These are phyloP conservation scores for Colletotrichum tofieldiae DNA, from an alignment of 2,329 filamentous ascomycete species.

Conservation along the genomic window DNA sequence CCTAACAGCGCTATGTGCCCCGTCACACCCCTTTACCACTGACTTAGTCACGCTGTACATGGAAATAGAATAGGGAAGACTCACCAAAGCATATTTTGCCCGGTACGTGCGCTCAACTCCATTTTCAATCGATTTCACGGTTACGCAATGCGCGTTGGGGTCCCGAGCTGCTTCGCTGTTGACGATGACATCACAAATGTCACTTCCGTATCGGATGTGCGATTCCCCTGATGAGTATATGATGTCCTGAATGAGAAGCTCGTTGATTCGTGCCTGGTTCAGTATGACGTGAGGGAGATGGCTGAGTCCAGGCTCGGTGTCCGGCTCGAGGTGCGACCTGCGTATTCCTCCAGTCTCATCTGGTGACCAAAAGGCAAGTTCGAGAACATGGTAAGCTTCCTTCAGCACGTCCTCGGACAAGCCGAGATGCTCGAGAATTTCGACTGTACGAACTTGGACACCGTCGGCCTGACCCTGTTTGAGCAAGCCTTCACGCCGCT, in stretches of 20 bases:
- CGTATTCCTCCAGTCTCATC: constrained; percentile 55
- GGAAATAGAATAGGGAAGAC: not conserved
- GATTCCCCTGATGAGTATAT: constrained; percentile 54
- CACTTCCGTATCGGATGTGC: constrained; percentile 69
- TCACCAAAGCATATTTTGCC: constrained; percentile 33
- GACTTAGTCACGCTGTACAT: not conserved
- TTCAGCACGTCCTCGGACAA: constrained; percentile 68
- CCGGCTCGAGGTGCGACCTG: constrained; percentile 64
- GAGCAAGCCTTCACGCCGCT: constrained; percentile 44
- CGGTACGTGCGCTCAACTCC: constrained; percentile 51
- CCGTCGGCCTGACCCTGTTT: constrained; percentile 73
- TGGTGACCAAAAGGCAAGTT: constrained; percentile 71
- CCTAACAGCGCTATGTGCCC: constrained; percentile 67
- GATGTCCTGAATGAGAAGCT: constrained; percentile 66
- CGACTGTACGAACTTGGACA: constrained; percentile 73
- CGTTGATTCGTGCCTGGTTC: constrained; percentile 70
- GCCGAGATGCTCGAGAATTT: constrained; percentile 74
- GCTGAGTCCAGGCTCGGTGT: constrained; percentile 68
- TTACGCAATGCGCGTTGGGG: constrained; percentile 58
- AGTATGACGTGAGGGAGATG: constrained; percentile 71
- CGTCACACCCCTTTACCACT: constrained; percentile 55
- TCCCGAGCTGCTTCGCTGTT: constrained; percentile 58
- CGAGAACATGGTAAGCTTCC: constrained; percentile 71
- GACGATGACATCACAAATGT: constrained; percentile 65
- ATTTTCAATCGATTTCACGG: constrained; percentile 54